A percentile compares a stretch with the other conserved stretches of the same genome.
phyloP scores from a whole-genome alignment of 352 stramenopile genomes.

The Phytophthora ramorum region DNA sequence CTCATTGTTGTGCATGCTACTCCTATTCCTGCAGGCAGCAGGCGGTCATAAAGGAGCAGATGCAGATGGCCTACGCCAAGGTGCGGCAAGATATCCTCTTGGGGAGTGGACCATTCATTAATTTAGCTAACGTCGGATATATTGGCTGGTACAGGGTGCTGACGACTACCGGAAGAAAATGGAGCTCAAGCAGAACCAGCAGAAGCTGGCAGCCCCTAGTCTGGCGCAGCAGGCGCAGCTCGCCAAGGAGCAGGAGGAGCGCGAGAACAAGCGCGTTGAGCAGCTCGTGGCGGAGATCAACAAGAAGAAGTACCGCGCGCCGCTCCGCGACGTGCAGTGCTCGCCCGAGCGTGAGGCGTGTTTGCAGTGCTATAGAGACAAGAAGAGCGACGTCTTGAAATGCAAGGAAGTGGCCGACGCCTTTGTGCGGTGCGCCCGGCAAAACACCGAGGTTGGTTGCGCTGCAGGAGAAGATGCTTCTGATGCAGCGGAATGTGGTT shows the following conservation, averaged over 20 bases:
- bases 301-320: conserved; percentile 86
- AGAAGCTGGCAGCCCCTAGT: conserved; percentile 32
- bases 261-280: conserved; percentile 72
- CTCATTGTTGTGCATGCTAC: conserved; percentile 3
- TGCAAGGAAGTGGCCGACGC: conserved; percentile 89
- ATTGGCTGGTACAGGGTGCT: conserved; percentile 45
- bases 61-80: conserved; percentile 82
- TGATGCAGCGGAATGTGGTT: neutral
- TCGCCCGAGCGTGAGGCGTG: conserved; percentile 77
- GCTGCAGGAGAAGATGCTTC: neutral
- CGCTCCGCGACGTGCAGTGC: conserved; percentile 85
- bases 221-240: conserved; percentile 61
- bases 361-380: conserved; percentile 89
- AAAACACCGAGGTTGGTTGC: conserved; percentile 74
- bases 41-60: conserved; percentile 70
- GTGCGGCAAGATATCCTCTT: conserved; percentile 24
- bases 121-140: conserved; percentile 1
- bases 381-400: conserved; percentile 78
- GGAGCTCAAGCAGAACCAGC: conserved; percentile 57
- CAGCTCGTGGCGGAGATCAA: conserved; percentile 81
- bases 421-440: conserved; percentile 81
- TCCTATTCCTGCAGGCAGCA: conserved; percentile 50
- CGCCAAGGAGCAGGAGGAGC: conserved; percentile 75
- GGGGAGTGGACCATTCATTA: too few relatives aligned
- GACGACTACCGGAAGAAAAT: conserved; percentile 76